A percentile compares a stretch with the other conserved stretches of the same genome.
These are phyloP conservation scores for Agapanthus africanus DNA, from an alignment of 106 monocot genomes.

Conservation along the genomic window DNA sequence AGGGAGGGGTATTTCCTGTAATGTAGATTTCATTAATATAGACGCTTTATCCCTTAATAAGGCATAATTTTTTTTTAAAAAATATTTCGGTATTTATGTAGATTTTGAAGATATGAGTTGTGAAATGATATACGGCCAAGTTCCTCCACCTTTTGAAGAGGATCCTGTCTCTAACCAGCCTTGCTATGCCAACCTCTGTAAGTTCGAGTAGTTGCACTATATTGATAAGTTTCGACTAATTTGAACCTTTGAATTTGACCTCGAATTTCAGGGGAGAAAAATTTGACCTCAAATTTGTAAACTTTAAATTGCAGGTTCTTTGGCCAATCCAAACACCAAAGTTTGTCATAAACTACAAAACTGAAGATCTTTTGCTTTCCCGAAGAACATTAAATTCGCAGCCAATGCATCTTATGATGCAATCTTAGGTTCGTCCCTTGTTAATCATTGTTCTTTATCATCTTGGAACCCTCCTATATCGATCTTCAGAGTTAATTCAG, in stretches of 20 bases:
- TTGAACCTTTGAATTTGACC: background rate
- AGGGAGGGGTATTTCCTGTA: too few species aligned
- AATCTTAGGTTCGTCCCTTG: too few species aligned
- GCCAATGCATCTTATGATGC: too few species aligned
- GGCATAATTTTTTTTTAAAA: background rate
- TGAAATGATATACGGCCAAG: conserved; percentile 95
- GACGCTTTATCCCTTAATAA: background rate
- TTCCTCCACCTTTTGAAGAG: conserved; percentile 80
- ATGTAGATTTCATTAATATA: too few species aligned
- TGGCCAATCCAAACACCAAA: background rate
- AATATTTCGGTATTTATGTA: conserved; percentile 16
- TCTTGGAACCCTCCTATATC: too few species aligned
- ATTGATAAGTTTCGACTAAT: background rate
- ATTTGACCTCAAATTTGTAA: background rate
- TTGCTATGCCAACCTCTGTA: conserved; percentile 65
- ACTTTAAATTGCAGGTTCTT: conserved; percentile 4
- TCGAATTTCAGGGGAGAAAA: background rate
- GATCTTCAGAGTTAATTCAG: too few species aligned
- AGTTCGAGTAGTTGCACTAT: conserved; percentile 10
- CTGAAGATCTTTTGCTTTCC: too few species aligned
- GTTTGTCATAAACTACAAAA: conserved; percentile 11
- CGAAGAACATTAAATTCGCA: too few species aligned
- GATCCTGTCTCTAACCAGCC: conserved; percentile 85
- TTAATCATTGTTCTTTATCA: too few species aligned
- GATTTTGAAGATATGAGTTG: conserved; percentile 99